Evolutionary conservation across 129 eudicot species (phyloP), one percentile per base, ranked within the genome.

Genomic region (Escallonia rubra): DNA sequence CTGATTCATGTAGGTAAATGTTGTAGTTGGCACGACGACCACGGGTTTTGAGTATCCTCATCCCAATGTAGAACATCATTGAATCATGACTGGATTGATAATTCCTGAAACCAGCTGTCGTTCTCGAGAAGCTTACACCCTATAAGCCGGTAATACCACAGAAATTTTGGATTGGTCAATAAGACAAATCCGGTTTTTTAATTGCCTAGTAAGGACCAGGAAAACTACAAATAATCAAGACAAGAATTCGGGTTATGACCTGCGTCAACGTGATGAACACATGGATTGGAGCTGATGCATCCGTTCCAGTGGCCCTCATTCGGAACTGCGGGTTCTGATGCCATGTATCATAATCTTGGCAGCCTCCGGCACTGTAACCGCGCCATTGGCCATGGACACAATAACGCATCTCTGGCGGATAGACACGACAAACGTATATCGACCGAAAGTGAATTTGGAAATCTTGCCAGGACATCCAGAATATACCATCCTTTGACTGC

Each of bases 401-500:
- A 75, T 94, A 90, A 10, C 96, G 86, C 99, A 94, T 94, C 77
- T 94, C 99, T 3, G 93, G 93, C 11, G 99, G 99, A 61, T 94
- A 94, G 57, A 94, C 99, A 59, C 99, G 99, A 59, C 99, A 94
- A 63, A 94, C 96, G 54, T 94, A 94, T 76, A 94, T 94, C 9
- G 99, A 94, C 59, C 99, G 84, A 63, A 94, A 94, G 67, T 94
- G 99, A 58, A 94, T 86, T 72, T 94, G 99, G 67, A 94, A 94
- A 70, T 94, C 99, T 85, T 94, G 99, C 99, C 99, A 94, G 7
- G 97, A 89, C 99, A 94, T 94, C 99, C 99, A 94, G 82, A 94
- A 94, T 70, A 94, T 94, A 72, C 99, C 99, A 44, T 89, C 97
- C 74, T 77, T 89, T 49, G 96, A 90, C 99, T 94, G 88, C 74